A percentile compares a stretch with the other conserved stretches of the same genome.
Conservation (phyloP, 2,329 filamentous ascomycete species). For the Rutstroemia sp. region DNA sequence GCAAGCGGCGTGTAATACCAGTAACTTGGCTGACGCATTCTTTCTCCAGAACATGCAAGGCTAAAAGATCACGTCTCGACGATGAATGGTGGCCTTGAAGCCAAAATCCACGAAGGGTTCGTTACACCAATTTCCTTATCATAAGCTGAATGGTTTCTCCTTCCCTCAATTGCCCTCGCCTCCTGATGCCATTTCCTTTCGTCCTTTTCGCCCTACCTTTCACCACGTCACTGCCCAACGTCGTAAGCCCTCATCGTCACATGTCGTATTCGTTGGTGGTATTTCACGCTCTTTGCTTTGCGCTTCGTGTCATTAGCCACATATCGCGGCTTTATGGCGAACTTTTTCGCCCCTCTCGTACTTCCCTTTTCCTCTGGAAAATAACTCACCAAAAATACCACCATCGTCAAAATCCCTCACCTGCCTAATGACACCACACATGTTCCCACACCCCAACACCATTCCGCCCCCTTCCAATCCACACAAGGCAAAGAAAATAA, state of each 20-base stretch:
- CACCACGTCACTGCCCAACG: constrained; percentile 12
- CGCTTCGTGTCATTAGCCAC: not conserved
- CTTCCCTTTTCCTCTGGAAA: not conserved
- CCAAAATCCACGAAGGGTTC: constrained; percentile 88
- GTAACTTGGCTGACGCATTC: constrained; percentile 32
- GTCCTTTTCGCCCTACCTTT: constrained; percentile 7
- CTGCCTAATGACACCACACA: not conserved
- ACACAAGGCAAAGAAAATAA: not conserved
- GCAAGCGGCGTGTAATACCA: constrained; percentile 22
- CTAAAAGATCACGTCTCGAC: constrained; percentile 80
- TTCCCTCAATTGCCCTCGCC: constrained; percentile 2
- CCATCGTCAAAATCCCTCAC: not conserved
- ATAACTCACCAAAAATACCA: not conserved
- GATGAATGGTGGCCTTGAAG: constrained; percentile 87
- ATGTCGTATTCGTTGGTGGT: constrained; percentile 4
- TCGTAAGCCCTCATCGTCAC: constrained; percentile 3
- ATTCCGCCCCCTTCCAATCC: too few species aligned
- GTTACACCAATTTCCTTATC: constrained; percentile 30
- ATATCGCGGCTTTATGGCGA: not conserved
- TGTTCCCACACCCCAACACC: too few species aligned
- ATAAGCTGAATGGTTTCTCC: constrained; percentile 2
- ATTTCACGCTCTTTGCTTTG: not conserved
- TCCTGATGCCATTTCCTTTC: constrained; percentile 9
- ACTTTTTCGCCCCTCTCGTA: not conserved
- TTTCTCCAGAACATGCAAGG: constrained; percentile 70